These are phyloP conservation scores for Aspergillus neoniger DNA, from an alignment of 2,329 filamentous ascomycete species.

Conservation along the genomic window DNA sequence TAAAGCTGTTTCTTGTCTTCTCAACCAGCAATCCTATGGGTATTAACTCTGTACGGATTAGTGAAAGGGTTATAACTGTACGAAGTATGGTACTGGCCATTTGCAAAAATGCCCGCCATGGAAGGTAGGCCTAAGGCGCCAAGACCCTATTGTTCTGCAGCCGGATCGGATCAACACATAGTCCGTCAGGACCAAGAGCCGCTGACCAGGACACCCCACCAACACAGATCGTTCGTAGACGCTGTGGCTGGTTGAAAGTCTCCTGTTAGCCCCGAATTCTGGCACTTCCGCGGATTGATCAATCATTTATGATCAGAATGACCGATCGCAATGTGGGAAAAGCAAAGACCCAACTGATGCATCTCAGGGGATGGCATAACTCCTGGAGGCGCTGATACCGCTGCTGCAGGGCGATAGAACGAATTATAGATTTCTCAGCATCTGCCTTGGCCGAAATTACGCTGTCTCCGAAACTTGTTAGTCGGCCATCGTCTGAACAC, in stretches of 20 bases:
- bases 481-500: background rate
- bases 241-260: constrained; percentile 6
- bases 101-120: background rate
- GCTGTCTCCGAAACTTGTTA: background rate
- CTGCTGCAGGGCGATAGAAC: background rate
- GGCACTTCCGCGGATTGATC: background rate
- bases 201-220: constrained; percentile 9
- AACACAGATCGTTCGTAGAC: background rate
- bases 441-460: background rate
- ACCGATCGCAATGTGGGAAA: constrained; percentile 4
- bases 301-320: background rate
- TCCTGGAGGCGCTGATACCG: background rate
- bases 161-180: constrained; percentile 7
- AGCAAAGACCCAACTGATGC: background rate
- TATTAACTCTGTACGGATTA: too few species aligned
- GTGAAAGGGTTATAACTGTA: too few species aligned
- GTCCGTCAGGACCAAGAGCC: background rate
- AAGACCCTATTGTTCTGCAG: constrained; percentile 8
- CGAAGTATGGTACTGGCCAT: background rate
- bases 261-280: background rate
- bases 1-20: too few species aligned
- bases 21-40: too few species aligned
- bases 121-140: background rate
- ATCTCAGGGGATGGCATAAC: background rate
- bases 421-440: background rate